Evolutionary conservation across 1,284 basidiomycete genomes (phyloP), one percentile per base, ranked within the genome.

Genomic region (Marasmius tenuissimus): DNA sequence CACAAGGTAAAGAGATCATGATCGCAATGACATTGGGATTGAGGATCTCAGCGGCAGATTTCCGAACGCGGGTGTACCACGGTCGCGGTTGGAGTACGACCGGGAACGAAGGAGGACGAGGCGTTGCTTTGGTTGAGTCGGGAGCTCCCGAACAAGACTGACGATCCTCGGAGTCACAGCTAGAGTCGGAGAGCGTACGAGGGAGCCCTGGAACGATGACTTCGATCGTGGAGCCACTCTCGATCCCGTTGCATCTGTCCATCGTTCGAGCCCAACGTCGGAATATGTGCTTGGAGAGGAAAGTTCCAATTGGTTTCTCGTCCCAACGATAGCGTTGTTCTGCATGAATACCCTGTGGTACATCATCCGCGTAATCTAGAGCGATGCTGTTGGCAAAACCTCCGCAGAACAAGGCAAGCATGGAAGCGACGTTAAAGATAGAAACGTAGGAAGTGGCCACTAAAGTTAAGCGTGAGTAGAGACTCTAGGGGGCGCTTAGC

Each of bases 11-110:
- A 1, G 82, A 78, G 4, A 81, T 57, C 4, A 78, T 64, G 48
- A 86, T 76, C 0, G 82, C 72, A 51, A 82, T 70, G 0, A 80
- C 82, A 10, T 81, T 75, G 0, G 85, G 82, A 1, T 42, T 42
- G 6, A 42, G 12, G 12, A 42, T 12, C 3, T 56, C 58, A 8
- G 77, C 74, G 27, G 78, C 69, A 49, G 81, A 52, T 3, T 68
- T 70, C 1, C 65, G 48, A 1, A 76, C 62, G 0, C 71, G 69
- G 5, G 56, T 27, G 48, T 27, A 27, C 27, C 27, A 27, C 4
- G 27, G 27, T 27, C 27, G 27, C 27, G 27, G 27, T 4, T 27
- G 27, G 27, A 27, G 27, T 27, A 4, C 27, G 4, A 27, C 27
- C 27, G 27, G 4, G 27, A 27, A 2, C 27, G 27, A 27, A 27